Conservation (phyloP, 257 asterid species). For the Lithospermum erythrorhizon region DNA sequence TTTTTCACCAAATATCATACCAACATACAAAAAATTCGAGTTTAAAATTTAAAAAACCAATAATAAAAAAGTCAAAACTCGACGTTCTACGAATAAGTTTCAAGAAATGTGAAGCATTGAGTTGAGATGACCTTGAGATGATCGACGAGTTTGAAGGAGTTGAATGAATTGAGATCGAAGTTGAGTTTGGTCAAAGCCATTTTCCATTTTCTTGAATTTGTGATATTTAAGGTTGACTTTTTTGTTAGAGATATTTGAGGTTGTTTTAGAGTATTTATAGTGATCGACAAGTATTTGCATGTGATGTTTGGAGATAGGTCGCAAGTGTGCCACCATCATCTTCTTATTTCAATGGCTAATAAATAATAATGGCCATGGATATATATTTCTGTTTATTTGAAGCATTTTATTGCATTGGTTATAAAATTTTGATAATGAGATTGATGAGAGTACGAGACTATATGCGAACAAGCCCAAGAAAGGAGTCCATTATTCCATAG, state of each 20-base stretch:
- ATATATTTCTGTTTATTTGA: too few relatives aligned
- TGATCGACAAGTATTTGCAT: background rate
- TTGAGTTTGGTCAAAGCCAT: conserved; percentile 18
- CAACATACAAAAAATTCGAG: too few relatives aligned
- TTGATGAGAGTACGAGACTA: too few relatives aligned
- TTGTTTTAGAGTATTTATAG: too few relatives aligned
- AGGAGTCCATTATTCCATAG: too few relatives aligned
- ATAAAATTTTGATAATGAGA: too few relatives aligned
- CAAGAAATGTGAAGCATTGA: background rate
- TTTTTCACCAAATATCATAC: too few relatives aligned
- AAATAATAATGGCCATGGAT: too few relatives aligned
- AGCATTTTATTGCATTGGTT: too few relatives aligned
- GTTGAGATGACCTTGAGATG: conserved; percentile 35
- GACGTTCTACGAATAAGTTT: background rate
- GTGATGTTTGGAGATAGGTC: too few relatives aligned
- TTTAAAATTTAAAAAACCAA: background rate
- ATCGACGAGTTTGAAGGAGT: conserved; percentile 53
- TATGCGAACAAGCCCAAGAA: too few relatives aligned
- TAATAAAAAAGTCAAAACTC: background rate
- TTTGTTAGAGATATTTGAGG: background rate
- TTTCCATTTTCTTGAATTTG: conserved; percentile 10
- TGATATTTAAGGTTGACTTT: background rate
- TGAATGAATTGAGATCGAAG: conserved; percentile 56
- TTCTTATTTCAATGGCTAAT: background rate
- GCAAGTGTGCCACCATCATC: background rate